These are phyloP conservation scores for Chlamydomonas sphaeroides DNA, from an alignment of 139 green algal genomes.

Conservation along the genomic window DNA sequence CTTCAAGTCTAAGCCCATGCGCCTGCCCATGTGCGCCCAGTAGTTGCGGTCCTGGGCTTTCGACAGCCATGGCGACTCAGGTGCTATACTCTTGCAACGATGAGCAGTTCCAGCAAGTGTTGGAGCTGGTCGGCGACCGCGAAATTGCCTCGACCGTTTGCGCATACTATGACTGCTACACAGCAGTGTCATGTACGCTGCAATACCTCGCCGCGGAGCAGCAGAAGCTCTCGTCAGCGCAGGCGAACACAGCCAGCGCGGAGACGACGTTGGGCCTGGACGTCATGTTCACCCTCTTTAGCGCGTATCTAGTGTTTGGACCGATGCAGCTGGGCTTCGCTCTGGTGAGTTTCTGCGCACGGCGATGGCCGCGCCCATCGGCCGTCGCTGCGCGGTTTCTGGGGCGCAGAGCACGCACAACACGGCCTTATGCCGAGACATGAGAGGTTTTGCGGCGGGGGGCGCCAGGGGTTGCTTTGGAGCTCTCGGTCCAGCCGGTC, in stretches of 20 bases:
- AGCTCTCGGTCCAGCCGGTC: too few species aligned
- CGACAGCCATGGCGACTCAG: too few species aligned
- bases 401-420: not conserved
- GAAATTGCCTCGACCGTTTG: not conserved
- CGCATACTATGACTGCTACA: constrained; percentile 2
- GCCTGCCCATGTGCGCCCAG: too few species aligned
- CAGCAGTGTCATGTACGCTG: not conserved
- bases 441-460: not conserved
- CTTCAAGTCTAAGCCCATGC: too few species aligned
- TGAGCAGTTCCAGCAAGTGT: not conserved
- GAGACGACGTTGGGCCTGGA: constrained; percentile 10
- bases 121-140: not conserved
- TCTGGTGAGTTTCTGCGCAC: too few species aligned
- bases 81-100: constrained; percentile 2
- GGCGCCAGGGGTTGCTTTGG: too few species aligned
- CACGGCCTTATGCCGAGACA: not conserved
- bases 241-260: not conserved
- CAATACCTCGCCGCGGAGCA: constrained; percentile 5
- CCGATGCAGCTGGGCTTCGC: constrained; percentile 38
- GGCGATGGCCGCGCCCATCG: too few species aligned
- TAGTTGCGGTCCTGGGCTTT: too few species aligned
- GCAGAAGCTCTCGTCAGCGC: not conserved
- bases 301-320: constrained; percentile 26
- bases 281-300: constrained; percentile 19
- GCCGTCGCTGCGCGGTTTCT: too few species aligned